These are phyloP conservation scores for Pyronema omphalodes DNA, from an alignment of 495 filamentous ascomycete species.

Conservation along the genomic window DNA sequence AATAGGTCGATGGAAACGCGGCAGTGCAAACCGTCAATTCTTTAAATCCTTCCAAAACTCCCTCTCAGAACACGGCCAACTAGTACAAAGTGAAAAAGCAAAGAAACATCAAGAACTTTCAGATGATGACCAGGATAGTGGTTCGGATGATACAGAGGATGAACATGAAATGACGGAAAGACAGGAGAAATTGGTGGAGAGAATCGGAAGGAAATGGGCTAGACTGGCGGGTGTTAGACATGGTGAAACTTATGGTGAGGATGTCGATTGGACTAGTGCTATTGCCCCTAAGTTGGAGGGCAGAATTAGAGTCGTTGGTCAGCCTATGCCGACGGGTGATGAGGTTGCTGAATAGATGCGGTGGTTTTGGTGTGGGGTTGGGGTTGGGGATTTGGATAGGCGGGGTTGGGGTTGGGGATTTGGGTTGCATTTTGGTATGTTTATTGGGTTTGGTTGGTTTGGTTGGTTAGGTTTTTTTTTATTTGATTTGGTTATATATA, in stretches of 20 bases:
- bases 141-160: slow-evolving; percentile 25
- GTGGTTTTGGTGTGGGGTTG: background rate
- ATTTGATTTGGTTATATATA: too few relatives aligned
- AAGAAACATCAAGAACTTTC: slow-evolving; percentile 25
- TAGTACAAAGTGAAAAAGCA: slow-evolving; percentile 36
- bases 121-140: slow-evolving; percentile 26
- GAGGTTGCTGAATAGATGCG: too few relatives aligned
- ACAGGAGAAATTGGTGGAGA: slow-evolving; percentile 35
- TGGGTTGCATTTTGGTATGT: background rate
- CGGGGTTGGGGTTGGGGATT: background rate
- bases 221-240: slow-evolving; percentile 42
- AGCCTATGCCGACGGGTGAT: background rate
- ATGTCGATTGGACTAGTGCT: slow-evolving; percentile 56
- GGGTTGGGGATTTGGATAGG: background rate
- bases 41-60: slow-evolving; percentile 8
- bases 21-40: slow-evolving; percentile 28
- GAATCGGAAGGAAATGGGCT: slow-evolving; percentile 57
- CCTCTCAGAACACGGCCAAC: slow-evolving; percentile 41
- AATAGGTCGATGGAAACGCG: slow-evolving; percentile 53
- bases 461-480: background rate
- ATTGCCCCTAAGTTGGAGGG: slow-evolving; percentile 63
- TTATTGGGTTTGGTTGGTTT: background rate
- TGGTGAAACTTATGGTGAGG: slow-evolving; percentile 34
- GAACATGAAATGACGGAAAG: slow-evolving; percentile 24
- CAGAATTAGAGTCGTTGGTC: slow-evolving; percentile 32